Evolutionary conservation across 176 grass and related monocot genomes (phyloP), one percentile per base, ranked within the genome.

Genomic region (Chrysopogon serrulatus): DNA sequence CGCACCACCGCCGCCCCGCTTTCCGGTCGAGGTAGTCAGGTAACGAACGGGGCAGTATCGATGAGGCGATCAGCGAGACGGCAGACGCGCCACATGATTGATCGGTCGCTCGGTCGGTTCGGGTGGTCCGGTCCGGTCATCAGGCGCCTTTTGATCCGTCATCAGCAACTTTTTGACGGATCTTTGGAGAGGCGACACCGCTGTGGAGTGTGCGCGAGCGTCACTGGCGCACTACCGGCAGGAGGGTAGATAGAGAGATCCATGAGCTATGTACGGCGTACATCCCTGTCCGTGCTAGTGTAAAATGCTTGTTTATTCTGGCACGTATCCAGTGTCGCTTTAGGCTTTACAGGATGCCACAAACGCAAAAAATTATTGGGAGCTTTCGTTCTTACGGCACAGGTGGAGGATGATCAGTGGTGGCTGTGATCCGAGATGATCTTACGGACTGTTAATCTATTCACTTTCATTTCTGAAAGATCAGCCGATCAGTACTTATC

Each of bases 101-200:
- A 34, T 41, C 54, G 35, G 59, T 45, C 41, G 48, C 9, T 41
- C 23, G 35, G 66, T 41, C 21, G 23, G 36, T 40, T 40, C 12
- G 56, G n/a, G n/a, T n/a, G n/a, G n/a, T n/a, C n/a, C n/a, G n/a
- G n/a, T n/a, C 56, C 19, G 49, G 61, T 67, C 47, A 18, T 6
- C 48, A 6, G 19, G 41, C 15, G 8, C 2, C 54, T 48, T 72
- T 72, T 15, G 62, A 76, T 76, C 28, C 80, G 40, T 64, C 81
- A 45, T 64, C 81, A 45, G 33, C 77, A 66, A 5, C 82, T 71
- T 82, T 86, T 90, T 82, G 78, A 86, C 83, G 65, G 78, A 57
- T 90, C 53, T 82, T 61, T 54, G 77, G 77, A 64, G 82, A 49
- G 30, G 63, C 23, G 51, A 80, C 40, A 77, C 31, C 0, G 43